phyloP scores from a whole-genome alignment of 768 basidiomycete genomes.

The Filobasidium wieringae region DNA sequence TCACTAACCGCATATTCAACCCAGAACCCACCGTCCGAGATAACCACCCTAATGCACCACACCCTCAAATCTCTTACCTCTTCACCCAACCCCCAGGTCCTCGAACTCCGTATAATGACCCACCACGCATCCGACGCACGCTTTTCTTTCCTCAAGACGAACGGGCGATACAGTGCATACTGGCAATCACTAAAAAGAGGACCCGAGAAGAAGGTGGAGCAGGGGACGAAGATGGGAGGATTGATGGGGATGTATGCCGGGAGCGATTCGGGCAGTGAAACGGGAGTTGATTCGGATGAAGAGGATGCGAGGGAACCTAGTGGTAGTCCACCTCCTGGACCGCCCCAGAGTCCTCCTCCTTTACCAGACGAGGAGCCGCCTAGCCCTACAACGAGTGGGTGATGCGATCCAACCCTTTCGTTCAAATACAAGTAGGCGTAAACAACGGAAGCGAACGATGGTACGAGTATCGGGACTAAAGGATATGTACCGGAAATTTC shows the following conservation, averaged over 20 bases:
- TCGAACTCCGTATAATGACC: conserved; percentile 79
- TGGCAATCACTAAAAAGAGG: conserved; percentile 52
- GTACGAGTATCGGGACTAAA: too few relatives aligned
- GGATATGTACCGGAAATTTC: too few relatives aligned
- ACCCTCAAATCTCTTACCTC: conserved; percentile 58
- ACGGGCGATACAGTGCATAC: conserved; percentile 55
- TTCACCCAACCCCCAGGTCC: conserved; percentile 64
- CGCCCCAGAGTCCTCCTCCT: not conserved
- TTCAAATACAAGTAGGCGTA: too few relatives aligned
- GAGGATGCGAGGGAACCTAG: not conserved
- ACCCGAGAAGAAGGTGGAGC: conserved; percentile 15
- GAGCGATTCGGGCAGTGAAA: conserved; percentile 14
- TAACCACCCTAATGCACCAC: conserved; percentile 59
- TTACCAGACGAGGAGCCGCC: too few relatives aligned
- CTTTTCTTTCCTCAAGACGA: conserved; percentile 59
- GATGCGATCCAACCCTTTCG: too few relatives aligned
- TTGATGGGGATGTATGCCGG: conserved; percentile 44
- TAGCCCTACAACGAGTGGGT: too few relatives aligned
- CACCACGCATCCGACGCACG: conserved; percentile 67
- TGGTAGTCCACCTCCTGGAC: not conserved
- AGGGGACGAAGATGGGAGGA: conserved; percentile 13
- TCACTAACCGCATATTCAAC: not conserved
- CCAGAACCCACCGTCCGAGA: conserved; percentile 42
- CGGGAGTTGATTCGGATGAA: not conserved
- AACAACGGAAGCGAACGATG: too few relatives aligned